Percentiles rank a stretch among this genome's conserved stretches.
Conservation (phyloP, 148 eudicot genomes). For the Polygonum maritimum region DNA sequence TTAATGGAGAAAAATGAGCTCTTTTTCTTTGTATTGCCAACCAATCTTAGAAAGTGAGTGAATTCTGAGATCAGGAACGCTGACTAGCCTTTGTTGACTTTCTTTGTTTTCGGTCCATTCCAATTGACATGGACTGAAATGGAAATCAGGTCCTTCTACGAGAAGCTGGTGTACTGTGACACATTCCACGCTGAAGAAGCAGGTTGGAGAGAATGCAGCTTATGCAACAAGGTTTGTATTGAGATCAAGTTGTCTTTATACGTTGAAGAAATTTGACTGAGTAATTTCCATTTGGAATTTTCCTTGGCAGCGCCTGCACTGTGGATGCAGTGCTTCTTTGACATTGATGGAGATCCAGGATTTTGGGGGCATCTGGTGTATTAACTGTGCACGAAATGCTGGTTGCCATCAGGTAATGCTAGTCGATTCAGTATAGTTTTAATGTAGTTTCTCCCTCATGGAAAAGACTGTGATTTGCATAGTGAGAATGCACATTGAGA, state of each 20-base stretch:
- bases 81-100: neutral
- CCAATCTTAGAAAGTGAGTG: neutral
- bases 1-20: neutral
- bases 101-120: neutral
- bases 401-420: conserved; percentile 33
- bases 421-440: neutral
- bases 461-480: neutral
- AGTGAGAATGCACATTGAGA: neutral
- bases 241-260: neutral
- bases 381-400: conserved; percentile 42
- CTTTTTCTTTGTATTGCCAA: neutral
- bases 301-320: conserved; percentile 61
- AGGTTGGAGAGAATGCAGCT: conserved; percentile 94
- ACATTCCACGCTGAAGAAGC: conserved; percentile 72
- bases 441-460: neutral
- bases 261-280: neutral
- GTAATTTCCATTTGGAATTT: conserved; percentile 3
- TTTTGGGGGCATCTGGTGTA: conserved; percentile 74
- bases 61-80: neutral
- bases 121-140: conserved; percentile 7
- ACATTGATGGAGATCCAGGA: conserved; percentile 60
- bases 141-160: conserved; percentile 58
- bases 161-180: conserved; percentile 62
- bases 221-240: conserved; percentile 69
- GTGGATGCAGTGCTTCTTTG: conserved; percentile 88